Conservation (phyloP, 495 filamentous ascomycete species). For the Bombardia bombarda region DNA sequence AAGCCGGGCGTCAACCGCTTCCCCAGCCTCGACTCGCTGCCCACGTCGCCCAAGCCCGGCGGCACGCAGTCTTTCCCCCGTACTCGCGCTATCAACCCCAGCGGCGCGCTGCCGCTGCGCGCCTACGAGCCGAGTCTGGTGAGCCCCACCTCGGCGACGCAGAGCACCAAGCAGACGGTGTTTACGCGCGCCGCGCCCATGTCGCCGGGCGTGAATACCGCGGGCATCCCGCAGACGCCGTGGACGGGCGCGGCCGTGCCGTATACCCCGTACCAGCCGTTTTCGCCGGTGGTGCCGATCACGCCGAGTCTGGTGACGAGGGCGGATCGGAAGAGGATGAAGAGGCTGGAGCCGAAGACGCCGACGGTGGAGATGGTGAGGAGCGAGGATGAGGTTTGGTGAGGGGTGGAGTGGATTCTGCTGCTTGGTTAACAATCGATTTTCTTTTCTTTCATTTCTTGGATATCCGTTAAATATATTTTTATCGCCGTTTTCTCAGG, state of each 20-base stretch:
- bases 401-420: slow-evolving; percentile 8
- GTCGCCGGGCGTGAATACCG: slow-evolving; percentile 29
- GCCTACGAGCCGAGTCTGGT: slow-evolving; percentile 49
- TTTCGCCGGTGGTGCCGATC: slow-evolving; percentile 78
- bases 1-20: slow-evolving; percentile 40
- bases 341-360: slow-evolving; percentile 49
- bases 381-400: slow-evolving; percentile 47
- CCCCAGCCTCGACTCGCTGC: slow-evolving; percentile 33
- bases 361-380: slow-evolving; percentile 47
- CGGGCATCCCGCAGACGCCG: slow-evolving; percentile 52
- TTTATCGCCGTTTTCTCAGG: no score
- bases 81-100: slow-evolving; percentile 32
- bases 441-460: slow-evolving; percentile 1
- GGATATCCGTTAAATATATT: no score
- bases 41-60: slow-evolving; percentile 35
- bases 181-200: slow-evolving; percentile 51
- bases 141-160: slow-evolving; percentile 30
- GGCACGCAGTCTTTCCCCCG: slow-evolving; percentile 21
- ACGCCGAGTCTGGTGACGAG: slow-evolving; percentile 72
- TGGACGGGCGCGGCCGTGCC: slow-evolving; percentile 69
- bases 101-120: slow-evolving; percentile 52
- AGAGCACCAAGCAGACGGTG: slow-evolving; percentile 68
- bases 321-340: slow-evolving; percentile 63
- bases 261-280: slow-evolving; percentile 89
- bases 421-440: not conserved